These are phyloP conservation scores for Pleurostoma richardsiae DNA, from an alignment of 2,329 filamentous ascomycete genomes.

Conservation along the genomic window DNA sequence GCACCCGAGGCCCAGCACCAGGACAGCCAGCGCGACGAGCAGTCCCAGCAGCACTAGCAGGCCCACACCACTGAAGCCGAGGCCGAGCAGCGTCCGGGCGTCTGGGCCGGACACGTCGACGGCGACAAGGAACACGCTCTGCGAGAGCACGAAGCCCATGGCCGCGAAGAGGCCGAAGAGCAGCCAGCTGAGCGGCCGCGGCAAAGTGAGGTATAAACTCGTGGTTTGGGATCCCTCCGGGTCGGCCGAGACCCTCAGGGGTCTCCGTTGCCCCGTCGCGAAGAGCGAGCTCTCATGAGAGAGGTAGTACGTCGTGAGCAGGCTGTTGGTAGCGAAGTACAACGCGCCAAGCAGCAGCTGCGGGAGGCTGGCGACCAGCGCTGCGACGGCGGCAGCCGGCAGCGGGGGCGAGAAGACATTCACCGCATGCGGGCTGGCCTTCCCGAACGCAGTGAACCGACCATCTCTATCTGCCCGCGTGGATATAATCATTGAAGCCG, in stretches of 20 bases:
- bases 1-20: constrained; percentile 31
- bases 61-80: constrained; percentile 37
- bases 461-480: constrained; percentile 20
- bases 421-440: constrained; percentile 26
- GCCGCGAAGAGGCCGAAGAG: constrained; percentile 37
- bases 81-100: constrained; percentile 16
- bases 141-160: constrained; percentile 40
- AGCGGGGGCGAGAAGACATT: constrained; percentile 18
- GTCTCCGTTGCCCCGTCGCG: constrained; percentile 21
- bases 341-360: constrained; percentile 42
- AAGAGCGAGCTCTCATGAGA: constrained; percentile 45
- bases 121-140: constrained; percentile 32
- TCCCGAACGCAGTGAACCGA: constrained; percentile 31
- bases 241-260: constrained; percentile 38
- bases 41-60: constrained; percentile 35
- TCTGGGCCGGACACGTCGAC: constrained; percentile 15
- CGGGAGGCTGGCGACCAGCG: constrained; percentile 38
- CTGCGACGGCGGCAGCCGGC: constrained; percentile 19
- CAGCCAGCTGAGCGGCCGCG: constrained; percentile 37
- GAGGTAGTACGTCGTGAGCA: constrained; percentile 42
- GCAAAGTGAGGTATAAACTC: constrained; percentile 45
- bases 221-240: constrained; percentile 38
- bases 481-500: constrained; percentile 30
- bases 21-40: constrained; percentile 26
- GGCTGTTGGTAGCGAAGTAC: constrained; percentile 41